Base-by-base conservation (phyloP, 805 yeast genomes). In the Ogataea wickerhamii region DNA sequence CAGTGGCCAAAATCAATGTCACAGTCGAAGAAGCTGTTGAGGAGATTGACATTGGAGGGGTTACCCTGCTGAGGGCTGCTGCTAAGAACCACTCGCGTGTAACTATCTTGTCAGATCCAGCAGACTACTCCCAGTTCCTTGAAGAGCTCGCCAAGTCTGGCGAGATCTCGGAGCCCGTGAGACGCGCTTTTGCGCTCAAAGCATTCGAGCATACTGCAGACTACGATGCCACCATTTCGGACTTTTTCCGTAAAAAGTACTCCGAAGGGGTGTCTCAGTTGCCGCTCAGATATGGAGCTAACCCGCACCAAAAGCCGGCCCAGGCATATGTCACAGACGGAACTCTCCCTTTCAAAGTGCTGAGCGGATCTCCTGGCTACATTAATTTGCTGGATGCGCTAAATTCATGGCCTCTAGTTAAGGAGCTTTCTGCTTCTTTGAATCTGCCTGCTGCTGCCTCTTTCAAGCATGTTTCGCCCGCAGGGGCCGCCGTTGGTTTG, bases 301-400 rank as follows among this genome's bases (percentile, higher is more conserved):
- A 93, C 73, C 98, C 98, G 44, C 98, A 93, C 67, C 98, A 93
- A 74, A 93, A 87, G 68, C 98, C 98, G 34, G 97, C 98, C 21
- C 98, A 93, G 73, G 96, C 98, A 37, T 93, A 67, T 60, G 95
- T 93, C 41, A 64, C 81, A 41, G 77, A 80, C 51, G 96, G 94
- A 55, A 84, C 82, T 50, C 76, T 93, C 51, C 98, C 98, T 35
- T 91, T 93, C 74, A 84, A 84, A 70, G 98, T 91, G 19, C 73
- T 93, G 54, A 71, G 80, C 52, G 98, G 98, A 43, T 82, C 96
- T 40, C 98, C 98, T 49, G 98, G 98, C 53, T 93, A 93, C 74
- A 89, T 93, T 65, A 93, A 93, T 73, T 72, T 93, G 59, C 76
- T 93, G 58, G 98, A 93, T 67, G 98, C 97, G 18, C 75, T 93